A percentile compares a stretch with the other conserved stretches of the same genome.
These are phyloP conservation scores for Monosporozyma unispora DNA, from an alignment of 805 yeast species.

Conservation along the genomic window DNA sequence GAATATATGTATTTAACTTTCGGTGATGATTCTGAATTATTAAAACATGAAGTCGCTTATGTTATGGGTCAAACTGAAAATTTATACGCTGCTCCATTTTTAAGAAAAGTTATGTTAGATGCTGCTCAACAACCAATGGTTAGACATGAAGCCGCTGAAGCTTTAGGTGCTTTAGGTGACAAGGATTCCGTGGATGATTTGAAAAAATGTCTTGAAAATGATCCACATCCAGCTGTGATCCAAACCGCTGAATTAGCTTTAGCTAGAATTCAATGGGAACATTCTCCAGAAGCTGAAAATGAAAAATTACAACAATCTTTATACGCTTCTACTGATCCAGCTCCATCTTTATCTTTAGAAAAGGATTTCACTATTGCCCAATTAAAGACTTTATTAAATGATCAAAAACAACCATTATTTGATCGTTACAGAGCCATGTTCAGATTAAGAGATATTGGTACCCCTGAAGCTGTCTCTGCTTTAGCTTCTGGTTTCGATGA, in stretches of 20 bases:
- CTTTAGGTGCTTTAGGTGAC: constrained; percentile 92
- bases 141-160: constrained; percentile 99
- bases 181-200: constrained; percentile 58
- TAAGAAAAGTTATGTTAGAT: constrained; percentile 62
- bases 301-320: constrained; percentile 69
- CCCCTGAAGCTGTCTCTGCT: constrained; percentile 87
- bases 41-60: constrained; percentile 96
- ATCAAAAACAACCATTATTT: constrained; percentile 70
- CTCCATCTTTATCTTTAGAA: constrained; percentile 85
- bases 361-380: constrained; percentile 52
- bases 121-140: constrained; percentile 84
- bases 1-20: constrained; percentile 82
- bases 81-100: constrained; percentile 62
- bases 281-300: constrained; percentile 45
- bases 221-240: constrained; percentile 79
- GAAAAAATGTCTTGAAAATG: constrained; percentile 53
- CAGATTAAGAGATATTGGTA: constrained; percentile 88
- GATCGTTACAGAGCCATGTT: constrained; percentile 98
- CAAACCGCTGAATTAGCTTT: constrained; percentile 98
- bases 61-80: constrained; percentile 94
- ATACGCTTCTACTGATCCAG: constrained; percentile 90
- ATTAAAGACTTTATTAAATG: constrained; percentile 60
- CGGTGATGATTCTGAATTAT: constrained; percentile 69
- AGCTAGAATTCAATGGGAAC: constrained; percentile 89
- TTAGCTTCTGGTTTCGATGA: constrained; percentile 85